Base-by-base conservation (phyloP, 164 flowering plant species). In the Chimonanthus salicifolius region DNA sequence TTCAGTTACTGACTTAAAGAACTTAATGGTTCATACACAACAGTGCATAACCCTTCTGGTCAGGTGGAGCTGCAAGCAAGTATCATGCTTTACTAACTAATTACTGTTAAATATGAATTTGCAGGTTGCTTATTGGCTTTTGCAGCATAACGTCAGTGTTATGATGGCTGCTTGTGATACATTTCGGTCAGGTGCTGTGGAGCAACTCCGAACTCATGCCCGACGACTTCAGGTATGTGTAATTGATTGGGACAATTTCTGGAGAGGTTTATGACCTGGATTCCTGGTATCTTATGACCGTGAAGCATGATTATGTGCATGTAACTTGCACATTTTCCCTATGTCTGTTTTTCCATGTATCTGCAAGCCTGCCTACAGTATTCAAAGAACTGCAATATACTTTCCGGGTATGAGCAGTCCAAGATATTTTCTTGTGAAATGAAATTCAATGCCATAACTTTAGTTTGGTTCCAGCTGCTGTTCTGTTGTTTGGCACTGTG, bases 141-240 rank as follows among this genome's bases (percentile, higher is more conserved):
- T 69, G 84, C 98, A 95, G 85, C 99, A 95, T 72, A 83, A 92
- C 13, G 74, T 92, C 69, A 92, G 85, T 75, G 99, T 95, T 60
- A 95, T 92, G 99, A 92, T 95, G 99, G 99, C 99, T 84, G 98
- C 98, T 65, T 95, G 99, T 80, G 99, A 95, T 76, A 95, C 99
- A 54, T 95, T 95, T 78, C 84, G 97, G 13, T 92, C 99, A 47
- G 99, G 98, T 80, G 99, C 99, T 58, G 98, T 95, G 78, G 99
- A 95, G 87, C 99, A 95, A 83, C 88, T 92, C 64, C 84, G 97
- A 33, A 92, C 98, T 75, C 99, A 95, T 86, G 99, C 99, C 47
- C 97, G 96, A 46, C 83, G 98, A 72, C 97, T 95, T 47, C 94
- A 93, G 94, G 98, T 89, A 86, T 74, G n/a, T 60, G 16, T n/a